Evolutionary conservation across 768 basidiomycete species (phyloP).

Genomic region (Pholiota microspora): DNA sequence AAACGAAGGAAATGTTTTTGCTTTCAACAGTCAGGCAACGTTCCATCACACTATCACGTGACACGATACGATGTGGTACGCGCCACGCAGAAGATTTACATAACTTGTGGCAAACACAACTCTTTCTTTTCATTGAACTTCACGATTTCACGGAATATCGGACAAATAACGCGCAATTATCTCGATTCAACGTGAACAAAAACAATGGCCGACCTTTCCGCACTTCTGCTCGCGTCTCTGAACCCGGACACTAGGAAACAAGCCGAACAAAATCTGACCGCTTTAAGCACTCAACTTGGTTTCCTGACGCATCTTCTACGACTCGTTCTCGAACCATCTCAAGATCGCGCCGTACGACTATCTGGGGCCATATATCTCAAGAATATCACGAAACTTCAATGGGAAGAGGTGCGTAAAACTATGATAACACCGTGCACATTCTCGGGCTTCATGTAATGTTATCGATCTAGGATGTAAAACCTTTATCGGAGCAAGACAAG

Average conservation of each 20-base stretch:
- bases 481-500: constrained; percentile 73
- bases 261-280: constrained; percentile 75
- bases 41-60: constrained; percentile 7
- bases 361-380: constrained; percentile 91
- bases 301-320: constrained; percentile 79
- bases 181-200: not conserved
- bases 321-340: constrained; percentile 69
- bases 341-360: constrained; percentile 71
- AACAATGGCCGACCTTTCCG: constrained; percentile 64
- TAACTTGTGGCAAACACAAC: constrained; percentile 13
- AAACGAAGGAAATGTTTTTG: too few species aligned
- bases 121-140: constrained; percentile 9
- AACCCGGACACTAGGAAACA: constrained; percentile 68
- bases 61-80: constrained; percentile 11
- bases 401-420: constrained; percentile 71
- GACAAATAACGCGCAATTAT: constrained; percentile 11
- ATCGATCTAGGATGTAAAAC: constrained; percentile 61
- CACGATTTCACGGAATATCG: constrained; percentile 15
- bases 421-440: not conserved
- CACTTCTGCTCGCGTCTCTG: constrained; percentile 71
- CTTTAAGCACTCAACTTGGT: constrained; percentile 67
- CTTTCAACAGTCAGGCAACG: not conserved
- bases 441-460: constrained; percentile 4
- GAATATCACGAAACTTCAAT: constrained; percentile 82
- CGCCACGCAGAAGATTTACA: too few species aligned